These are phyloP conservation scores for Dictyostelium purpureum DNA, from an alignment of 78 protist genomes.

Conservation along the genomic window DNA sequence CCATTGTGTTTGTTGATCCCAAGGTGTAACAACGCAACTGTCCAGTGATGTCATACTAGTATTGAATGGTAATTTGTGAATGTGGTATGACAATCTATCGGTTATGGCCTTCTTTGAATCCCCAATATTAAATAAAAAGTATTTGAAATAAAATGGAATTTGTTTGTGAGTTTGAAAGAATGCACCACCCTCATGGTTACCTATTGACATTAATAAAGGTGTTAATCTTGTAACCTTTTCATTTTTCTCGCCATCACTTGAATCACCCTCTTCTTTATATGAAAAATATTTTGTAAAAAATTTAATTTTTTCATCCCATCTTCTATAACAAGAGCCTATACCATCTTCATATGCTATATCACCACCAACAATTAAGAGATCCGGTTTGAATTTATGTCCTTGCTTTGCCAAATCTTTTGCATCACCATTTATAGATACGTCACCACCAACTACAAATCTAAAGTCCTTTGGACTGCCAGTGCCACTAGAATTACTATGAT, in stretches of 20 bases:
- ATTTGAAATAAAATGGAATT: slow-evolving; percentile 47
- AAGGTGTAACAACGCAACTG: slow-evolving; percentile 19
- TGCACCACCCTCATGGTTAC: slow-evolving; percentile 70
- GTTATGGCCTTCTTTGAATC: background rate
- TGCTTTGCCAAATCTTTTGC: slow-evolving; percentile 7
- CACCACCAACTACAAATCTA: slow-evolving; percentile 37
- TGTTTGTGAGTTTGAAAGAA: slow-evolving; percentile 27
- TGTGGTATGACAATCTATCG: background rate
- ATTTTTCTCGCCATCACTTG: background rate
- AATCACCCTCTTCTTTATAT: background rate
- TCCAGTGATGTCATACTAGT: slow-evolving; percentile 6
- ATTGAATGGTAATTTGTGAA: background rate
- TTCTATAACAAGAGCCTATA: slow-evolving; percentile 15
- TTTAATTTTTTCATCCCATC: slow-evolving; percentile 59
- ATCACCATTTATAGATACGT: slow-evolving; percentile 37
- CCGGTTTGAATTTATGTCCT: background rate
- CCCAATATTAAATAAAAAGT: slow-evolving; percentile 10
- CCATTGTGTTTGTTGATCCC: slow-evolving; percentile 45
- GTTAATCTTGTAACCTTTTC: background rate
- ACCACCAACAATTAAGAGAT: slow-evolving; percentile 50
- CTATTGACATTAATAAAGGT: slow-evolving; percentile 32
- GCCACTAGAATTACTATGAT: too few species aligned
- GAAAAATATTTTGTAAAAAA: background rate
- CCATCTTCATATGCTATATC: slow-evolving; percentile 70
- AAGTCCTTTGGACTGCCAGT: background rate